Evolutionary conservation across 2,329 filamentous ascomycete species (phyloP).

Genomic region (Akanthomyces dipterigenus): DNA sequence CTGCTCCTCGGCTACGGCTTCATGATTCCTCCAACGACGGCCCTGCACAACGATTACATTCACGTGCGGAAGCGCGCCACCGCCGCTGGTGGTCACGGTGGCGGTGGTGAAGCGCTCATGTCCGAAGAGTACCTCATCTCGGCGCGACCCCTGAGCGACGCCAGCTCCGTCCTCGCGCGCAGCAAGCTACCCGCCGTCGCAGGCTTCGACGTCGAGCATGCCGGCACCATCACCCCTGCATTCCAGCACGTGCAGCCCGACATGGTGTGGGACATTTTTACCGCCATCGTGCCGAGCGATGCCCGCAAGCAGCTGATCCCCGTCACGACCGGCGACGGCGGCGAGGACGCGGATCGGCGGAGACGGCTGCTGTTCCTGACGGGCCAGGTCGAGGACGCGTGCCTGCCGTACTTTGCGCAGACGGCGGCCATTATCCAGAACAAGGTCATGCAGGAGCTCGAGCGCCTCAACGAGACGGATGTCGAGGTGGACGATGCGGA

Average conservation of each 20-base stretch:
- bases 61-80: slow-evolving; percentile 44
- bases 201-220: neutral
- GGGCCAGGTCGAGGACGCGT: slow-evolving; percentile 24
- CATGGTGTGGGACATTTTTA: slow-evolving; percentile 44
- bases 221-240: slow-evolving; percentile 24
- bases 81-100: slow-evolving; percentile 14
- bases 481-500: slow-evolving; percentile 35
- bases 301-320: neutral
- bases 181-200: slow-evolving; percentile 31
- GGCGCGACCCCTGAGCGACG: slow-evolving; percentile 39
- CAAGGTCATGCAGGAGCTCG: slow-evolving; percentile 36
- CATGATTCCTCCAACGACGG: slow-evolving; percentile 39
- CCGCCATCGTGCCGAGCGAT: slow-evolving; percentile 23
- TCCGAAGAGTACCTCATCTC: slow-evolving; percentile 47
- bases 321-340: slow-evolving; percentile 17
- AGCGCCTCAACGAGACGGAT: slow-evolving; percentile 40
- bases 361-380: slow-evolving; percentile 24
- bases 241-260: slow-evolving; percentile 47
- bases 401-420: slow-evolving; percentile 24
- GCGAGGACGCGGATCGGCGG: slow-evolving; percentile 4
- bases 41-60: slow-evolving; percentile 53
- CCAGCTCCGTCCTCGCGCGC: slow-evolving; percentile 41
- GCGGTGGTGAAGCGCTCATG: neutral
- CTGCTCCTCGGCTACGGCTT: slow-evolving; percentile 60
- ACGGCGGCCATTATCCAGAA: slow-evolving; percentile 36